phyloP scores from a whole-genome alignment of 176 grass and related monocot genomes.

The Musa troglodytarum region DNA sequence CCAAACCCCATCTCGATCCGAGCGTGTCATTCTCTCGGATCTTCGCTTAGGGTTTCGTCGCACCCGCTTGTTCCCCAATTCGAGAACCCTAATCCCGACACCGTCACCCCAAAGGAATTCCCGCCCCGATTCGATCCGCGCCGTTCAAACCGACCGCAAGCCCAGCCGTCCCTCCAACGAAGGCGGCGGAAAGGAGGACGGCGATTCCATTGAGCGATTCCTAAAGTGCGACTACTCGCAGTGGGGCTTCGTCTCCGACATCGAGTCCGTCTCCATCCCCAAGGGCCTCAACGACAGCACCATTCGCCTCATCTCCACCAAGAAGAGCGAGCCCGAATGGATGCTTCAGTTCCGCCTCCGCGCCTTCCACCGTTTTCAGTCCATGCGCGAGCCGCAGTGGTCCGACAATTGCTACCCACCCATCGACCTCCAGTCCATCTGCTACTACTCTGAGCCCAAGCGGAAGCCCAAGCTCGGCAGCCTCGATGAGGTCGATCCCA shows the following conservation, averaged over 20 bases:
- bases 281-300: conserved; percentile 86
- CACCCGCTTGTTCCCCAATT: neutral
- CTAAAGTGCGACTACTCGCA: conserved; percentile 79
- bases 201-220: conserved; percentile 65
- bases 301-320: conserved; percentile 63
- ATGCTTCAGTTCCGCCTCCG: conserved; percentile 83
- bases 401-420: conserved; percentile 73
- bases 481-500: conserved; percentile 78
- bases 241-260: conserved; percentile 83
- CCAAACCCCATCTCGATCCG: neutral
- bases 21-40: neutral
- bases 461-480: conserved; percentile 76
- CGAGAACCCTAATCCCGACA: conserved; percentile 17
- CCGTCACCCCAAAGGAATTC: conserved; percentile 4
- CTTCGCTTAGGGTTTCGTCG: neutral
- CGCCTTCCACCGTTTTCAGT: conserved; percentile 61
- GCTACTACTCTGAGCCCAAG: conserved; percentile 92
- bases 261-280: conserved; percentile 86
- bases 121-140: conserved; percentile 27
- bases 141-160: conserved; percentile 61
- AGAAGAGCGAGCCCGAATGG: conserved; percentile 85
- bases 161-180: conserved; percentile 23
- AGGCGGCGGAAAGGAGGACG: conserved; percentile 26
- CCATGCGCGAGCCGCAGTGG: conserved; percentile 69
- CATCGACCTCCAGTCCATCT: conserved; percentile 80